These are phyloP conservation scores for Wickerhamiella allomyrinae DNA, from an alignment of 805 yeast genomes.

Conservation along the genomic window DNA sequence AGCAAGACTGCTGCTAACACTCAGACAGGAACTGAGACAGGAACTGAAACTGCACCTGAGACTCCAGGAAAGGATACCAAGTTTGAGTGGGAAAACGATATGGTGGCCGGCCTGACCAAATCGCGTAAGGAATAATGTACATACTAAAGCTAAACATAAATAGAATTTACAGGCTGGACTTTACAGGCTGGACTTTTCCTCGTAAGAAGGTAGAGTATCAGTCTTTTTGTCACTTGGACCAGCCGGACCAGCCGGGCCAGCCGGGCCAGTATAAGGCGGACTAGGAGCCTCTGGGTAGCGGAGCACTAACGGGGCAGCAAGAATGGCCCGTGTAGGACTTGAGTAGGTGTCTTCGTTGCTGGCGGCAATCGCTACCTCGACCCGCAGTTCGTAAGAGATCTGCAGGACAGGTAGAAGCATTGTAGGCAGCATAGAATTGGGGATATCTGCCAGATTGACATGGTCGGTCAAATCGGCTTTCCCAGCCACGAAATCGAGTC, in stretches of 20 bases:
- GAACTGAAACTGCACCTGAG: no score
- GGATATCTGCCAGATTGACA: neutral
- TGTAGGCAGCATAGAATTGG: neutral
- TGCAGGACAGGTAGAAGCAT: conserved; percentile 1
- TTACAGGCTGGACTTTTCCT: no score
- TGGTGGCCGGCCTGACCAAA: conserved; percentile 8
- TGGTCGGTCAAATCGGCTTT: neutral
- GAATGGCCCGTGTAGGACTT: conserved; percentile 1
- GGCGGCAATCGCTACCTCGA: conserved; percentile 3
- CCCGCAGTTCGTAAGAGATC: conserved; percentile 2
- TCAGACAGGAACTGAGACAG: no score
- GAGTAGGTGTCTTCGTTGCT: neutral
- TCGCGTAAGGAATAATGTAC: conserved; percentile 2
- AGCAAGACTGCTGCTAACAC: no score
- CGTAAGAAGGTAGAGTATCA: no score
- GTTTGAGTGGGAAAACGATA: conserved; percentile 19
- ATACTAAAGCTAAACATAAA: neutral
- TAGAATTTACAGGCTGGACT: no score
- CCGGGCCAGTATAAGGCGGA: neutral
- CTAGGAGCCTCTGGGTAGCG: neutral
- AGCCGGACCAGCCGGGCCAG: neutral
- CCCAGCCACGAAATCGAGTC: neutral
- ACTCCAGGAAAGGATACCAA: conserved; percentile 1
- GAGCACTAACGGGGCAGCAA: neutral
- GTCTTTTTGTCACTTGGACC: neutral